Conservation (phyloP, 208 protist species). For the Kentomonas sorsogonicus region DNA sequence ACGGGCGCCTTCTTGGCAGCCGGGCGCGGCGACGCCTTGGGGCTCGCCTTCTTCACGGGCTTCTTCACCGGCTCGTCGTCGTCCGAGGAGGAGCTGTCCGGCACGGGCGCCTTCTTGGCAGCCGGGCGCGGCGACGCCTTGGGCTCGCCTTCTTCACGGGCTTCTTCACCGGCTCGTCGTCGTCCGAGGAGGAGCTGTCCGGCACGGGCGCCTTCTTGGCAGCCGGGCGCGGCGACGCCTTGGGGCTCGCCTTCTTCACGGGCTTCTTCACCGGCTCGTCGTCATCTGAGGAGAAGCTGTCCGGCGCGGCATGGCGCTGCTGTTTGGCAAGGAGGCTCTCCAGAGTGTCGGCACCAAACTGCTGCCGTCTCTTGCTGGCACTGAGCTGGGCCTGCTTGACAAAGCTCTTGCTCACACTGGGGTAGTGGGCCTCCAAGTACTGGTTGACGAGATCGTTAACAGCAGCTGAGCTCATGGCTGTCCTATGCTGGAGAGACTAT, state of each 20-base stretch:
- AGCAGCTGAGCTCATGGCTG: neutral
- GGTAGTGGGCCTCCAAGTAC: constrained; percentile 4
- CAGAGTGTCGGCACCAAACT: constrained; percentile 20
- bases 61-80: constrained; percentile 41
- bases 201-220: constrained; percentile 22
- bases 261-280: constrained; percentile 13
- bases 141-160: constrained; percentile 3
- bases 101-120: constrained; percentile 31
- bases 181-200: constrained; percentile 21
- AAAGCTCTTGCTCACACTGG: constrained; percentile 11
- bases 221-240: neutral
- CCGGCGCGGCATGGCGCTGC: constrained; percentile 1
- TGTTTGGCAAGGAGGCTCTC: too few species aligned
- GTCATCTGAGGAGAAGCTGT: constrained; percentile 13
- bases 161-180: constrained; percentile 10
- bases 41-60: constrained; percentile 27
- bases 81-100: constrained; percentile 21
- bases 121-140: constrained; percentile 17
- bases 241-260: neutral
- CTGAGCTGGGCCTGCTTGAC: constrained; percentile 34
- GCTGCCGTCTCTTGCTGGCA: constrained; percentile 31
- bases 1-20: constrained; percentile 49
- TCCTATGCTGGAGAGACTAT: too few species aligned
- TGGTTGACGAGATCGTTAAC: constrained; percentile 9
- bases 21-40: constrained; percentile 26